A percentile compares a stretch with the other conserved stretches of the same genome.
phyloP scores from a whole-genome alignment of 345 rosid genomes.

The Eucalyptus sp. region DNA sequence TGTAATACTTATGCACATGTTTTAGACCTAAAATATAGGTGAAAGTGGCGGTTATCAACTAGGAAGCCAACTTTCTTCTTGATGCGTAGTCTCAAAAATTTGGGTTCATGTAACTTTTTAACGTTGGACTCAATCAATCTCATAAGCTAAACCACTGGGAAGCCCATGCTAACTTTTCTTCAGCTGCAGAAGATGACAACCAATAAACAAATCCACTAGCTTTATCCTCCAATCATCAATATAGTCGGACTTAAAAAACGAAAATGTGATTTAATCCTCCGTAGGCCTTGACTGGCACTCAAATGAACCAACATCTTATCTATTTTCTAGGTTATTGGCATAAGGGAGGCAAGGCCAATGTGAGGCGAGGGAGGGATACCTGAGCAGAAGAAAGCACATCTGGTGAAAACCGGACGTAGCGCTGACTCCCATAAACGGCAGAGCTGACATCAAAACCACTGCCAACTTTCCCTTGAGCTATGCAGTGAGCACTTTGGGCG shows the following conservation, averaged over 20 bases:
- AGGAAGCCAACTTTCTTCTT: not conserved
- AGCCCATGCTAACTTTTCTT: not conserved
- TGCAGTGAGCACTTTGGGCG: slow-evolving; percentile 92
- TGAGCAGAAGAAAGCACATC: slow-evolving; percentile 77
- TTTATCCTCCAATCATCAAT: not conserved
- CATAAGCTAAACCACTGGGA: not conserved
- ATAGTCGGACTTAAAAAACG: not conserved
- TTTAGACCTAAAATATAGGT: rapidly evolving
- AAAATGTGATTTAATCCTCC: not conserved
- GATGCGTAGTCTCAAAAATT: not conserved
- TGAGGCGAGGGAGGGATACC: slow-evolving; percentile 29
- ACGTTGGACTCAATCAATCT: not conserved
- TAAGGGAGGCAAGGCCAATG: not conserved
- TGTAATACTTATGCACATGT: not conserved
- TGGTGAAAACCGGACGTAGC: slow-evolving; percentile 91
- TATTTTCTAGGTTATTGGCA: not conserved
- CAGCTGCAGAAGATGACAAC: not conserved
- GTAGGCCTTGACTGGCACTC: not conserved
- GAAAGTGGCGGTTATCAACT: not conserved
- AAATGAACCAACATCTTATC: not conserved
- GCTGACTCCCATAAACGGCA: slow-evolving; percentile 96
- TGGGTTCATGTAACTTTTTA: not conserved
- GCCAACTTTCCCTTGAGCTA: slow-evolving; percentile 97
- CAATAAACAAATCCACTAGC: not conserved
- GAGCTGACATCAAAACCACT: slow-evolving; percentile 99